Evolutionary conservation across 2,329 filamentous ascomycete genomes (phyloP).

Genomic region (Botrytis fragariae): DNA sequence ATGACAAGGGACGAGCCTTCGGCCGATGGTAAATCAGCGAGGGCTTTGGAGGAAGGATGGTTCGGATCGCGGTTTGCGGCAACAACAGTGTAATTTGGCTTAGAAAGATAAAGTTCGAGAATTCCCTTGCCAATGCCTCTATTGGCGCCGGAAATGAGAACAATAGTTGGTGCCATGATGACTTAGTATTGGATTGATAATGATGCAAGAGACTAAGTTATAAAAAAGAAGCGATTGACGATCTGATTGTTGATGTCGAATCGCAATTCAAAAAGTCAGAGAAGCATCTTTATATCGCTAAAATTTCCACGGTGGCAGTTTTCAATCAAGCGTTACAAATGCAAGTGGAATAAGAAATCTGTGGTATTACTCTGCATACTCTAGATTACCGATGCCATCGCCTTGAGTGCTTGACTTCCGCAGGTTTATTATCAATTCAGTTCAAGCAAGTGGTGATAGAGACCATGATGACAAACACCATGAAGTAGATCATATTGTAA

Average conservation of each 20-base stretch:
- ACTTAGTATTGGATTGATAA: background rate
- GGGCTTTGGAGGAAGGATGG: conserved; percentile 31
- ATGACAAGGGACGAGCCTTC: conserved; percentile 41
- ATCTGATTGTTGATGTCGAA: background rate
- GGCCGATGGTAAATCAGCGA: conserved; percentile 31
- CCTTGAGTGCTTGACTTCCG: background rate
- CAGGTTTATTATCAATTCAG: background rate
- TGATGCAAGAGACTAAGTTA: too few species aligned
- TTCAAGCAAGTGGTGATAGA: too few species aligned
- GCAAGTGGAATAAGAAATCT: background rate
- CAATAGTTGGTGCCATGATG: background rate
- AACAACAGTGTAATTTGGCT: conserved; percentile 42
- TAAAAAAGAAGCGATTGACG: background rate
- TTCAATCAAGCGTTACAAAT: background rate
- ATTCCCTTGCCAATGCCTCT: conserved; percentile 38
- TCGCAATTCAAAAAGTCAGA: background rate
- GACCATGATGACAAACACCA: too few species aligned
- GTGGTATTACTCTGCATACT: background rate
- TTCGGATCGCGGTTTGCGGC: conserved; percentile 40
- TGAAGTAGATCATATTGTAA: background rate
- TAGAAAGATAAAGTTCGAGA: conserved; percentile 37
- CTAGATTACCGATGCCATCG: background rate
- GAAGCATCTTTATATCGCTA: background rate
- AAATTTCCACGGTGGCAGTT: background rate
- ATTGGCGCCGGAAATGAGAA: conserved; percentile 28